Conservation (phyloP, 2,329 filamentous ascomycete genomes). For the Apiospora sp. region DNA sequence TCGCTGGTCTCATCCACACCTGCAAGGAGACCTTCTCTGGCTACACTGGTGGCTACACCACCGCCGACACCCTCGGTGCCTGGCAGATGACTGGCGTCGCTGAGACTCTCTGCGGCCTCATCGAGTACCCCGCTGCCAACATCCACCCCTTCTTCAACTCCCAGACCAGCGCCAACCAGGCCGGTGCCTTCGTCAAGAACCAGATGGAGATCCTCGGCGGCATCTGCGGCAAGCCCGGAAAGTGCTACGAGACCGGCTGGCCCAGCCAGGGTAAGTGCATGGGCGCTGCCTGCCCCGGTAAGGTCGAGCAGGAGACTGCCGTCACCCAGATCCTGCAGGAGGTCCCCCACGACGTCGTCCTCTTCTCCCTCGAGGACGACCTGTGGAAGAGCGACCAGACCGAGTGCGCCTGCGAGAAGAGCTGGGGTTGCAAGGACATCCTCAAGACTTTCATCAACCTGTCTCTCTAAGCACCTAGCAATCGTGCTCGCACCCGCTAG, state of each 20-base stretch:
- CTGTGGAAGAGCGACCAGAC: conserved; percentile 78
- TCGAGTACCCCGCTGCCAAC: conserved; percentile 86
- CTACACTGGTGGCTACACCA: conserved; percentile 80
- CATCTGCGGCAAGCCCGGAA: conserved; percentile 77
- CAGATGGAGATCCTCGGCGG: conserved; percentile 76
- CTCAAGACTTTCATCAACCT: conserved; percentile 45
- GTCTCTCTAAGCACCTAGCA: conserved; percentile 20
- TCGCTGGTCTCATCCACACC: conserved; percentile 74
- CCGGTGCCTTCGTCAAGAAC: conserved; percentile 77
- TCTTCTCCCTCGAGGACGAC: conserved; percentile 86
- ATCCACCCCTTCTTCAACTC: conserved; percentile 95
- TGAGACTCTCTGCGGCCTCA: conserved; percentile 69
- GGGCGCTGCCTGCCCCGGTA: conserved; percentile 74
- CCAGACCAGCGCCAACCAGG: conserved; percentile 65
- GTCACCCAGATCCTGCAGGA: conserved; percentile 73
- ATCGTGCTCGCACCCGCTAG: not conserved
- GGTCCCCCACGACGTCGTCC: conserved; percentile 73
- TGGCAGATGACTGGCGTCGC: conserved; percentile 71
- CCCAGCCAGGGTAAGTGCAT: conserved; percentile 75
- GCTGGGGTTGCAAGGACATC: conserved; percentile 73
- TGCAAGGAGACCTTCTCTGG: conserved; percentile 74
- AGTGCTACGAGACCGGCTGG: conserved; percentile 94
- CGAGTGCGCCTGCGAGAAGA: conserved; percentile 75
- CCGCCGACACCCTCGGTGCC: conserved; percentile 83
- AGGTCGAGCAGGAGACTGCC: conserved; percentile 72